Conservation (phyloP, 805 yeast species). For the Kuraishia piskuri region DNA sequence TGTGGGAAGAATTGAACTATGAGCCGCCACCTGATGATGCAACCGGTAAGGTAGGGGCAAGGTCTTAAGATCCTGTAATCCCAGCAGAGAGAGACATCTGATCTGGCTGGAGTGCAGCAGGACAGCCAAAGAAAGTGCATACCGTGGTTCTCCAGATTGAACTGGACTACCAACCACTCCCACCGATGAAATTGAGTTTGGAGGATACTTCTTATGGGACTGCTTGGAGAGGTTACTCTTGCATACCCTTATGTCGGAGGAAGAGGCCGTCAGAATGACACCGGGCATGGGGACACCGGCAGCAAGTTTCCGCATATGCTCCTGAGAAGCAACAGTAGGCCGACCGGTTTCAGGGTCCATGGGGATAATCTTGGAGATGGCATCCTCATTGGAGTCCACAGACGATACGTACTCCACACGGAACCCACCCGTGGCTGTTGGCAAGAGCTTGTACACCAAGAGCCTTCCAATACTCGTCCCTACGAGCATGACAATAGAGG, state of each 20-base stretch:
- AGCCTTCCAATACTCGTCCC: constrained; percentile 78
- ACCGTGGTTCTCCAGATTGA: not conserved
- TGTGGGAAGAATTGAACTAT: constrained; percentile 32
- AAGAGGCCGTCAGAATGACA: constrained; percentile 44
- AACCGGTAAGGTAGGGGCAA: constrained; percentile 34
- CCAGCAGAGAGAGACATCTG: constrained; percentile 42
- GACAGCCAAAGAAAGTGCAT: not conserved
- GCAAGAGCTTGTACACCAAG: constrained; percentile 54
- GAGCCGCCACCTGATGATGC: constrained; percentile 29
- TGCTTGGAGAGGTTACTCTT: constrained; percentile 53
- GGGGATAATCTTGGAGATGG: constrained; percentile 49
- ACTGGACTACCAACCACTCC: constrained; percentile 38
- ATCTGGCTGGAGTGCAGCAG: constrained; percentile 12
- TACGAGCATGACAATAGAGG: constrained; percentile 62
- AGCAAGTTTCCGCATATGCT: constrained; percentile 46
- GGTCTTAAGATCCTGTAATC: constrained; percentile 48
- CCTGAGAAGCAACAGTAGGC: constrained; percentile 56
- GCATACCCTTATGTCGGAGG: constrained; percentile 53
- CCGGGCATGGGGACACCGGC: constrained; percentile 60
- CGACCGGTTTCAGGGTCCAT: constrained; percentile 51
- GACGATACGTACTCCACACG: constrained; percentile 41
- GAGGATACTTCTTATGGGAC: constrained; percentile 54
- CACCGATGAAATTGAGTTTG: constrained; percentile 32
- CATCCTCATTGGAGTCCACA: constrained; percentile 39
- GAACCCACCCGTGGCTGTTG: constrained; percentile 54